These are phyloP conservation scores for Vitis riparia DNA, from an alignment of 164 flowering plant genomes.

Conservation along the genomic window DNA sequence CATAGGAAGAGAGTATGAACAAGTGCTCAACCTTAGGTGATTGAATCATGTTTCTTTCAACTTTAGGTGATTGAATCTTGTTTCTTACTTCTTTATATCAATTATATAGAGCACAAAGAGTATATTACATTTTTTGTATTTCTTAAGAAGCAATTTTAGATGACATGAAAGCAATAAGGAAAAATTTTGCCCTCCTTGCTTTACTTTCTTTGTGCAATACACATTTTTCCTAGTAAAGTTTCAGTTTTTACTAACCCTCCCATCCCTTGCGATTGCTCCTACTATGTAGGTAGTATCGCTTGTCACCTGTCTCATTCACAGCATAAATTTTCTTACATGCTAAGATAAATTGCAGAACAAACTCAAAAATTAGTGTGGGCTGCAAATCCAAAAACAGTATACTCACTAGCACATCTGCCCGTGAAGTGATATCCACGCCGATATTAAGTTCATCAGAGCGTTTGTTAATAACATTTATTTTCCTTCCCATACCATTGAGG, in stretches of 20 bases:
- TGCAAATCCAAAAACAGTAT: background rate
- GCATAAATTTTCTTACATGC: too few relatives aligned
- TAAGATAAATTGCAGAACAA: too few relatives aligned
- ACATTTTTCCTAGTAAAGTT: background rate
- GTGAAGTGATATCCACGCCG: conserved; percentile 67
- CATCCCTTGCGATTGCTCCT: background rate
- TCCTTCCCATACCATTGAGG: conserved; percentile 61
- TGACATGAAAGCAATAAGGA: background rate
- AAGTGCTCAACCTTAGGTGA: background rate
- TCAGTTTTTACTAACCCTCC: background rate
- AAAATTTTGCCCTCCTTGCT: background rate
- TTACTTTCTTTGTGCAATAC: background rate
- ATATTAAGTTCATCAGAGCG: conserved; percentile 87
- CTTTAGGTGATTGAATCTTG: background rate
- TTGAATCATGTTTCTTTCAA: background rate
- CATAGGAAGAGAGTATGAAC: too few relatives aligned
- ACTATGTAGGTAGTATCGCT: background rate
- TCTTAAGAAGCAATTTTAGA: background rate
- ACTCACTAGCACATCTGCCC: conserved; percentile 86
- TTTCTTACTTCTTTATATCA: background rate
- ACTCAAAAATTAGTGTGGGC: background rate
- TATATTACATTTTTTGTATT: background rate
- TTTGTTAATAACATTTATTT: conserved; percentile 58
- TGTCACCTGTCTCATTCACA: background rate
- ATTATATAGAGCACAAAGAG: background rate